phyloP scores from a whole-genome alignment of 2,329 filamentous ascomycete genomes.

The Parascedosporium putredinis region DNA sequence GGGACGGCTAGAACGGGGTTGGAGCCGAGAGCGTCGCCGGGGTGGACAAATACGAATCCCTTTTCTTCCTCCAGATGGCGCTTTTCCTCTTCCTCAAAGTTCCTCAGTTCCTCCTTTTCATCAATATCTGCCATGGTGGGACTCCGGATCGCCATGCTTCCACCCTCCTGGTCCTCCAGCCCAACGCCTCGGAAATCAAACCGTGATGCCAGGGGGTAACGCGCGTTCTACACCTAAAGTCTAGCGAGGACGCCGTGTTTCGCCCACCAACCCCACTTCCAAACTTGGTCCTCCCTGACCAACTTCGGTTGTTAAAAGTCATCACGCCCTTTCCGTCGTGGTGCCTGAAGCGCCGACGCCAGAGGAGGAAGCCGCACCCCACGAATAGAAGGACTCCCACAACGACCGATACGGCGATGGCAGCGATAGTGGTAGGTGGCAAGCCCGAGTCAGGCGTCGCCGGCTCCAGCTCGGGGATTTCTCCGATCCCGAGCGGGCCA shows the following conservation, averaged over 20 bases:
- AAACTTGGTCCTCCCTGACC: neutral
- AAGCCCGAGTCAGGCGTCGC: constrained; percentile 1
- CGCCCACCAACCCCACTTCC: neutral
- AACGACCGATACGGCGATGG: constrained; percentile 26
- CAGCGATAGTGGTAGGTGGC: constrained; percentile 5
- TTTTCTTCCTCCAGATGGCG: neutral
- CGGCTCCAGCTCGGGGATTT: neutral
- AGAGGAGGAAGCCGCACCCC: constrained; percentile 29
- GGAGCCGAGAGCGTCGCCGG: constrained; percentile 10
- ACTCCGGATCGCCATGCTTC: constrained; percentile 7
- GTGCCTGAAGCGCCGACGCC: constrained; percentile 27
- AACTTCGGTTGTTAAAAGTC: constrained; percentile 2
- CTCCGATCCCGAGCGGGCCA: constrained; percentile 16
- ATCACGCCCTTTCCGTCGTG: constrained; percentile 21
- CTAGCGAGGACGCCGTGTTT: constrained; percentile 33
- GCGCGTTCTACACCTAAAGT: constrained; percentile 40
- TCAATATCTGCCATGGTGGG: constrained; percentile 5
- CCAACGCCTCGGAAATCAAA: constrained; percentile 19
- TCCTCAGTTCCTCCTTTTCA: constrained; percentile 8
- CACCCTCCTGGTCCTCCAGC: constrained; percentile 19
- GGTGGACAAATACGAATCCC: neutral
- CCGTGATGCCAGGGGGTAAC: constrained; percentile 28
- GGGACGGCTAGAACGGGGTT: constrained; percentile 9
- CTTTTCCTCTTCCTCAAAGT: neutral
- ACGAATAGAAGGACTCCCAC: constrained; percentile 26